Evolutionary conservation across 805 yeast species (phyloP), one percentile per base, ranked within the genome.

Genomic region (Cyberlindnera petersonii): DNA sequence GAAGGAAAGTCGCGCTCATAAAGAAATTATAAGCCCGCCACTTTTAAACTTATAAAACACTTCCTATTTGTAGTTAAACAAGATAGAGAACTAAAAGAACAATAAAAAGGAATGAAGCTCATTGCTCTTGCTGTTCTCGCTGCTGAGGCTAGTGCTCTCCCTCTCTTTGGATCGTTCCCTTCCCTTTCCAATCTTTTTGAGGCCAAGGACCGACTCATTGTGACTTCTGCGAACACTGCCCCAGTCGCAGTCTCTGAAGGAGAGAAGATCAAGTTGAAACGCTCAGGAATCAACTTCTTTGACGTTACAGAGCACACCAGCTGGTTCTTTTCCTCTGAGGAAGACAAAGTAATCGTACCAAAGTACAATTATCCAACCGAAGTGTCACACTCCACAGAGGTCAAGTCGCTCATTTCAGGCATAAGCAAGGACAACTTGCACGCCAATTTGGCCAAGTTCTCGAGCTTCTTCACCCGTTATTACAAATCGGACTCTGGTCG

Each of bases 381-480:
- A 14, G 62, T 68, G 4, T 43, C 57, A 26, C 63, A 72, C 47
- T 40, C 46, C 4, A 52, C 67, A 4, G 47, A 59, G 9, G 75
- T 85, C 11, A 44, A 57, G 2, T 49, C 61, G 5, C 56, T 82
- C 29, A 55, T 69, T 30, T 50, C 57, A 6, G 42, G 66, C 4
- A 75, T 86, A 40, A 69, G 74, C 46, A 62, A 61, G 38, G 65
- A 60, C 11, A 57, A 61, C 24, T 70, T 84, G 64, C 64, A 72
- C 52, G 61, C 63, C 19, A 75, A 74, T 49, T 68, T 87, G 59
- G 74, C 77, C 16, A 62, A 71, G 34, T 79, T 86, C 55, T 68
- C 89, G 5, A 73, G 83, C 28, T 86, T 86, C 58, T 75, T 66
- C 60, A 80, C 88, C 15, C 72, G 97, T 41, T 85, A 82, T 58